Evolutionary conservation across 352 stramenopile species (phyloP), one percentile per base, ranked within the genome.

Genomic region (Globisporangium carolinianum): DNA sequence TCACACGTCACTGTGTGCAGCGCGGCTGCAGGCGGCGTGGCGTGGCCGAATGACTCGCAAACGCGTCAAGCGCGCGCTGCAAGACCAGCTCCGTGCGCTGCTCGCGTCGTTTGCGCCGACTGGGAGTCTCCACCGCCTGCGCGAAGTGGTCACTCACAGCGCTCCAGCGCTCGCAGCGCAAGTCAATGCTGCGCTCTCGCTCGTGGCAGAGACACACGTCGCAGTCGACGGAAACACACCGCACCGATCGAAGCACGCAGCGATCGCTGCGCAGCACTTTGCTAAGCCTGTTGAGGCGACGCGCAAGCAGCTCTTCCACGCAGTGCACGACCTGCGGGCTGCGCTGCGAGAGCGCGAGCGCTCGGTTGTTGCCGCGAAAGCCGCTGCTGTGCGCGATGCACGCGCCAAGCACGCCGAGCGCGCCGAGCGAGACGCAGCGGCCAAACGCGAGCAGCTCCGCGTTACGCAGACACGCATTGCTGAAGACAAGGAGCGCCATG

Each of bases 181-280:
- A 5, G 35, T 91, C 4, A 86, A 87, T 17, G 18, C 46, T 4
- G 75, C 86, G 68, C 53, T 91, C 3, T 60, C 71, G 32, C 61
- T 91, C n/a, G 57, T 87, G 5, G 71, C 75, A 6, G 81, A 89
- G 52, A 87, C 73, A 0, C 67, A 71, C 35, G 65, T 91, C 0
- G 43, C 58, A 9, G 60, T 86, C 5, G 71, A 79, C 8, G 65
- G 73, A 8, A 8, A 12, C 39, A 32, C 24, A 32, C 24, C 24
- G 3, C 24, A 32, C 24, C 24, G 24, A 32, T 32, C 24, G 24
- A 72, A 65, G 24, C 64, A 68, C 32, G 53, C 68, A 12, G 60
- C 67, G 2, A 75, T 82, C 43, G 71, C 72, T 18, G 72, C 67
- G 5, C 63, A 61, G 11, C 69, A 74, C 48, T 66, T 61, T 14